Conservation (phyloP, 2,329 filamentous ascomycete genomes). For the Fusarium euwallaceae region DNA sequence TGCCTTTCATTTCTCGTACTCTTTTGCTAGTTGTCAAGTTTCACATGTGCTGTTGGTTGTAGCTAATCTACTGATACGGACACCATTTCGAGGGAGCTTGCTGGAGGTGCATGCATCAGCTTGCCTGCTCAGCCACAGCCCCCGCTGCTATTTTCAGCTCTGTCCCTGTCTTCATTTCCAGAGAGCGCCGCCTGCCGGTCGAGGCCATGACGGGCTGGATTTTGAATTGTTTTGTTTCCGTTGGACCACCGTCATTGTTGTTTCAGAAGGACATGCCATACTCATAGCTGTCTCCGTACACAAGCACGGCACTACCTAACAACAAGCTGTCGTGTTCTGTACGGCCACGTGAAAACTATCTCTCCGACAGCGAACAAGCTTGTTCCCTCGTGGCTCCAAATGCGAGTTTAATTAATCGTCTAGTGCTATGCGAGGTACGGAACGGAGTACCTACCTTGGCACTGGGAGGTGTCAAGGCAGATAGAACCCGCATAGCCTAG, state of each 20-base stretch:
- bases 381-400: not conserved
- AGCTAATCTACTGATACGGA: not conserved
- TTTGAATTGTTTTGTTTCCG: not conserved
- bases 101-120: not conserved
- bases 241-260: not conserved
- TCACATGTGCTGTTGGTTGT: not conserved
- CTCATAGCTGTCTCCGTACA: not conserved
- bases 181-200: not conserved
- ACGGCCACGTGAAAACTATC: not conserved
- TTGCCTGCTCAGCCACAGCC: constrained; percentile 40
- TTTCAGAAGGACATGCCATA: not conserved
- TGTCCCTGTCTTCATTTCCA: constrained; percentile 4
- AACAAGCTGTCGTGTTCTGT: not conserved
- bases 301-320: constrained; percentile 1
- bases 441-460: not conserved
- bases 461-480: not conserved
- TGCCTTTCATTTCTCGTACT: not conserved
- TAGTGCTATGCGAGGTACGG: not conserved
- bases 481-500: not conserved
- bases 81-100: not conserved
- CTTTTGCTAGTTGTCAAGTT: not conserved
- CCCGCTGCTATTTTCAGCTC: constrained; percentile 41
- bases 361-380: not conserved
- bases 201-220: not conserved
- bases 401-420: not conserved